These are phyloP conservation scores for Mallotus repandus DNA, from an alignment of 441 rosid genomes.

Conservation along the genomic window DNA sequence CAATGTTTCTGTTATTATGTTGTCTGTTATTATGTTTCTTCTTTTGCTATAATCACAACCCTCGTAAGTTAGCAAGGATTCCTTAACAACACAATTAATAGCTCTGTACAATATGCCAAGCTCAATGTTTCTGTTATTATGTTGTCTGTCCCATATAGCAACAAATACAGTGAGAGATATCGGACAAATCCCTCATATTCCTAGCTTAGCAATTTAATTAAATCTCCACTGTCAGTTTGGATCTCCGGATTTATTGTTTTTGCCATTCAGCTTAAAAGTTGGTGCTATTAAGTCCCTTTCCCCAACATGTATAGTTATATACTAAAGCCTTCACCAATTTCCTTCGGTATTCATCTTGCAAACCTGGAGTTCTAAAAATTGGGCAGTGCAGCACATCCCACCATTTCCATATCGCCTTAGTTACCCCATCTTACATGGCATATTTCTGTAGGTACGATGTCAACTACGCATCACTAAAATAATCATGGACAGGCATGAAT, in stretches of 20 bases:
- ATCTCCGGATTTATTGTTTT: background rate
- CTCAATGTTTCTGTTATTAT: background rate
- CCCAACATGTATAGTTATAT: background rate
- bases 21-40: background rate
- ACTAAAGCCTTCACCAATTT: background rate
- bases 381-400: too few species aligned
- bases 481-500: background rate
- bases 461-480: too few species aligned
- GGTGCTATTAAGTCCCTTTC: too few species aligned
- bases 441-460: too few species aligned
- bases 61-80: background rate
- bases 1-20: background rate
- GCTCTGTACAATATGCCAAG: background rate
- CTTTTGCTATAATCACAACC: background rate
- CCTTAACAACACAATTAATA: background rate
- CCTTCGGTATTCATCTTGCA: background rate
- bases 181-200: background rate
- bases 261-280: background rate
- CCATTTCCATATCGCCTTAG: too few species aligned
- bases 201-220: background rate
- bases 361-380: background rate
- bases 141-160: constrained; percentile 1
- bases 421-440: too few species aligned
- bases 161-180: background rate
- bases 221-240: background rate